These are phyloP conservation scores for Colletotrichum lindemuthianum DNA, from an alignment of 2,329 filamentous ascomycete species.

Conservation along the genomic window DNA sequence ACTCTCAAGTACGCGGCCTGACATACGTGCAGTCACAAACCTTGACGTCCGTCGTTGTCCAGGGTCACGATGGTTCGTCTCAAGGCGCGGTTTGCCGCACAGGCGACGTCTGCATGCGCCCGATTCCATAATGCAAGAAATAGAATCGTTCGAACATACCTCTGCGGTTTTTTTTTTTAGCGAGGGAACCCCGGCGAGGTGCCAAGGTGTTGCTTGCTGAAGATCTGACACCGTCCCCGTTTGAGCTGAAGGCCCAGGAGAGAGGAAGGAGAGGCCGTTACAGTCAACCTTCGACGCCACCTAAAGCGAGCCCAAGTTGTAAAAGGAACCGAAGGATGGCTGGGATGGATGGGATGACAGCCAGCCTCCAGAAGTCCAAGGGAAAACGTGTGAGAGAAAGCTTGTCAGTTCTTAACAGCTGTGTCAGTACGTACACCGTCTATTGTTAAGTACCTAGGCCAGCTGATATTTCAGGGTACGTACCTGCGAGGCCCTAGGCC, in stretches of 20 bases:
- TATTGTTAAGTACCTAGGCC: slow-evolving; percentile 34
- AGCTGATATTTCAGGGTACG: slow-evolving; percentile 13
- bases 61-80: slow-evolving; percentile 22
- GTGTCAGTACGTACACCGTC: not conserved
- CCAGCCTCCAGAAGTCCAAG: not conserved
- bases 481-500: slow-evolving; percentile 24
- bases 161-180: slow-evolving; percentile 5
- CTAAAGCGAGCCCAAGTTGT: slow-evolving; percentile 2
- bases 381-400: not conserved
- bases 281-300: not conserved
- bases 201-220: slow-evolving; percentile 9
- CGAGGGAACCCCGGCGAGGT: slow-evolving; percentile 24
- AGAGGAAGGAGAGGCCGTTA: slow-evolving; percentile 11
- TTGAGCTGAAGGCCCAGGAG: slow-evolving; percentile 16
- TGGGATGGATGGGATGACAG: slow-evolving; percentile 24
- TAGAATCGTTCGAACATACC: slow-evolving; percentile 26
- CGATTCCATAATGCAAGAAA: slow-evolving; percentile 13
- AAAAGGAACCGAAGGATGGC: slow-evolving; percentile 20
- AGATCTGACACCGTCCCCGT: slow-evolving; percentile 26
- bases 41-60: slow-evolving; percentile 4
- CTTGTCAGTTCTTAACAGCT: slow-evolving; percentile 22
- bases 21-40: not conserved
- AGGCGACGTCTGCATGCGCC: slow-evolving; percentile 14
- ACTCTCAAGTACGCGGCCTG: not conserved
- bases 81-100: slow-evolving; percentile 9